Conservation (phyloP, 345 rosid genomes). For the Combretum micranthum region DNA sequence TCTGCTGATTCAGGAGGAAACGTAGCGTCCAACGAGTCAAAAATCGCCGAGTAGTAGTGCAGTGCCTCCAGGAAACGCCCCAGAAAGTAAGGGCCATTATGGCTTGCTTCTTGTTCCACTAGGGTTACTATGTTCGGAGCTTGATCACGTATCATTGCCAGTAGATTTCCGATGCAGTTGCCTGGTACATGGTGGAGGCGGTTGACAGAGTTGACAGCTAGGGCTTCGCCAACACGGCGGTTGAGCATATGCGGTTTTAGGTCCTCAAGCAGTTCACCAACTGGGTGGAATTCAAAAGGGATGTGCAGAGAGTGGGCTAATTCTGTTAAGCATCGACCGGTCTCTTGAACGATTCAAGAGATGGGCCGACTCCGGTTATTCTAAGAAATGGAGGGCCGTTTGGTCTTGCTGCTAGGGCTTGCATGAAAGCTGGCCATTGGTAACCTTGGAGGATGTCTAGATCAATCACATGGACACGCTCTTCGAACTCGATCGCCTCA, state of each 20-base stretch:
- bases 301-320: slow-evolving; percentile 58
- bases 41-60: slow-evolving; percentile 59
- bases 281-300: slow-evolving; percentile 55
- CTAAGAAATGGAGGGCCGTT: slow-evolving; percentile 54
- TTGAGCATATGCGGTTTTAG: slow-evolving; percentile 60
- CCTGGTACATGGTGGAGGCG: slow-evolving; percentile 47
- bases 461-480: slow-evolving; percentile 66
- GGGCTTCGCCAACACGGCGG: slow-evolving; percentile 57
- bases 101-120: slow-evolving; percentile 68
- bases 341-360: slow-evolving; percentile 35
- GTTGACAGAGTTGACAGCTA: slow-evolving; percentile 47
- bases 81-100: slow-evolving; percentile 52
- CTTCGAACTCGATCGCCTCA: slow-evolving; percentile 64
- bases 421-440: slow-evolving; percentile 84
- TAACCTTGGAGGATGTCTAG: slow-evolving; percentile 65
- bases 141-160: slow-evolving; percentile 57
- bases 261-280: slow-evolving; percentile 50
- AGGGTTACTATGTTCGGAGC: slow-evolving; percentile 58
- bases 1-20: slow-evolving; percentile 52
- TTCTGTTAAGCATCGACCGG: slow-evolving; percentile 55
- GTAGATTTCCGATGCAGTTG: slow-evolving; percentile 31
- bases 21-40: slow-evolving; percentile 56
- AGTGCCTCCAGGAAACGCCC: slow-evolving; percentile 66
- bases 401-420: slow-evolving; percentile 55
- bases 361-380: slow-evolving; percentile 49